phyloP scores from a whole-genome alignment of 2,329 filamentous ascomycete genomes.

The Coniochaeta prunicola region DNA sequence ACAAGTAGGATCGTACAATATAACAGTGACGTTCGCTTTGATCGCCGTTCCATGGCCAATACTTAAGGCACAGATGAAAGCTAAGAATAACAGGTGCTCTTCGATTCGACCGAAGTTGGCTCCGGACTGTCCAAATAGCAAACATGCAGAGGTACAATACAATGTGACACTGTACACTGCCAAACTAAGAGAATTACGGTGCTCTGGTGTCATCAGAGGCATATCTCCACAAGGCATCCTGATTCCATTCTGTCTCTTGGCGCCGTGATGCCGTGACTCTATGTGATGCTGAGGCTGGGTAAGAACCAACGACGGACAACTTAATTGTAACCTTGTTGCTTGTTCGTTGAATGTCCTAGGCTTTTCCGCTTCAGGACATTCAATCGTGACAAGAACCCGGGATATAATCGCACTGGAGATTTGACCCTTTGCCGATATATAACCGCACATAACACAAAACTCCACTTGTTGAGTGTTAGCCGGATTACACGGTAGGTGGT shows the following conservation, averaged over 20 bases:
- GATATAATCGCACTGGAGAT: neutral
- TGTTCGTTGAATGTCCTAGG: neutral
- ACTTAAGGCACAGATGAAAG: neutral
- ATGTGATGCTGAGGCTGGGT: no score
- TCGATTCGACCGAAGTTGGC: neutral
- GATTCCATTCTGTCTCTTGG: no score
- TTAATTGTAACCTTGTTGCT: no score
- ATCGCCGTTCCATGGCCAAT: neutral
- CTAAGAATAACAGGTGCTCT: neutral
- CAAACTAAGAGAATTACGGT: no score
- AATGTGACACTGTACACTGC: no score
- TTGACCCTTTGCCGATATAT: neutral
- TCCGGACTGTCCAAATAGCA: neutral
- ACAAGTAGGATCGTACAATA: neutral
- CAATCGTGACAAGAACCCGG: neutral
- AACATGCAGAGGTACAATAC: no score
- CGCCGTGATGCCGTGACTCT: no score
- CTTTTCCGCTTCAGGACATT: neutral
- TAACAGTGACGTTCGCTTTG: neutral
- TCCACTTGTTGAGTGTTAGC: neutral
- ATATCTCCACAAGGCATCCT: no score
- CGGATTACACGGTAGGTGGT: neutral
- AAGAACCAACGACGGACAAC: no score
- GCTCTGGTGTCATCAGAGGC: no score
- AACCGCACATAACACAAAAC: neutral